Conservation (phyloP, 805 yeast species). For the Maudiozyma barnettii region DNA sequence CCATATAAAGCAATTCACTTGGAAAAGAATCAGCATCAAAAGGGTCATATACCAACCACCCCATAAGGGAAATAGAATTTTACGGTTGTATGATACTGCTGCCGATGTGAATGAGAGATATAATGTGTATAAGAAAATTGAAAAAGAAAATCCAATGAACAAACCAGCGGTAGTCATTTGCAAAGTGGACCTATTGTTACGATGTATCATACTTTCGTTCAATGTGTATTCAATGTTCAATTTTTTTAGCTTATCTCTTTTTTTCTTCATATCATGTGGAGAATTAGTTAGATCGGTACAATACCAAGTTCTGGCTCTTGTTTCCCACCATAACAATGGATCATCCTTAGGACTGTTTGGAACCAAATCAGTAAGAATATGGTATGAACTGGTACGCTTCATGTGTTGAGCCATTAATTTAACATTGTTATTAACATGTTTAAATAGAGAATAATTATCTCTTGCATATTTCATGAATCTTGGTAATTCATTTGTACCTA, state of each 20-base stretch:
- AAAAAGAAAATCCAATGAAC: conserved; percentile 58
- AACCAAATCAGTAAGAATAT: conserved; percentile 9
- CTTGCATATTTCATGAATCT: conserved; percentile 22
- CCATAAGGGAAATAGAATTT: conserved; percentile 73
- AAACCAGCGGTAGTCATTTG: conserved; percentile 56
- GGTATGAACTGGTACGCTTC: conserved; percentile 14
- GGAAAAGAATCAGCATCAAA: conserved; percentile 54
- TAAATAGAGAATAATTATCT: conserved; percentile 19
- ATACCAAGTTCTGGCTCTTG: conserved; percentile 32
- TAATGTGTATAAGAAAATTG: conserved; percentile 54
- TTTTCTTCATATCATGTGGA: conserved; percentile 20
- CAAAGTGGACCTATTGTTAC: conserved; percentile 26
- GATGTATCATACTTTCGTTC: conserved; percentile 28
- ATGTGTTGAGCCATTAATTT: conserved; percentile 20
- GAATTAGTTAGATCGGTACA: conserved; percentile 25
- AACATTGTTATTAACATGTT: conserved; percentile 20
- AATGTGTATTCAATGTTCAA: conserved; percentile 24
- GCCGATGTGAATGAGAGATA: conserved; percentile 40
- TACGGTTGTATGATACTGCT: conserved; percentile 35
- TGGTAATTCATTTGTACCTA: conserved; percentile 20
- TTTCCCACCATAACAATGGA: conserved; percentile 26
- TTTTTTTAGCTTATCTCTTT: conserved; percentile 21
- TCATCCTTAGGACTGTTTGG: conserved; percentile 19
- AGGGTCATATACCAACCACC: conserved; percentile 72
- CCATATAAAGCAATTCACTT: conserved; percentile 67